phyloP scores from a whole-genome alignment of 73 alveolate genomes.

The Durusdinium trenchii region DNA sequence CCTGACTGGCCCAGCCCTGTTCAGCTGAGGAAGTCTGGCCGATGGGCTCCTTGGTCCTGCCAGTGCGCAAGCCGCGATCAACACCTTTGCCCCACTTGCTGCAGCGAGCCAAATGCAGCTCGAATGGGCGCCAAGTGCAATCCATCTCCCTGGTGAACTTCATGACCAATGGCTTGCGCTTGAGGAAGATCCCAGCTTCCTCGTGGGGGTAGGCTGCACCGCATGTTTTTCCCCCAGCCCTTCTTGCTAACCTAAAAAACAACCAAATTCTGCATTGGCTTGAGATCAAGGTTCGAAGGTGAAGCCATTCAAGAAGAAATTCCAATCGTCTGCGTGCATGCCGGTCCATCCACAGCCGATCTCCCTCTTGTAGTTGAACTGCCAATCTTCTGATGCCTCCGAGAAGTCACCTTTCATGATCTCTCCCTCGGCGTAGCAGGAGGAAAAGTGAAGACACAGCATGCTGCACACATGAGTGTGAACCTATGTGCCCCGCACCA shows the following conservation, averaged over 20 bases:
- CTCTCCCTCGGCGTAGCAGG: not conserved
- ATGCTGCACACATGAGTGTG: not conserved
- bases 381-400: not conserved
- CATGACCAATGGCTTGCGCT: not conserved
- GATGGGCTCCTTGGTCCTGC: slow-evolving; percentile 18
- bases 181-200: not conserved
- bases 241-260: not conserved
- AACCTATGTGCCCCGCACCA: not conserved
- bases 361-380: not conserved
- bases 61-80: not conserved
- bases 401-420: slow-evolving; percentile 4
- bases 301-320: slow-evolving; percentile 17
- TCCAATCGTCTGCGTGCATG: not conserved
- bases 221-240: not conserved
- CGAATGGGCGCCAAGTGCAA: not conserved
- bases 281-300: not conserved
- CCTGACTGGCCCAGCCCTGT: too few relatives aligned
- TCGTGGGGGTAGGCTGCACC: not conserved
- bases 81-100: not conserved
- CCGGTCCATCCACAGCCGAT: not conserved
- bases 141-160: slow-evolving; percentile 31
- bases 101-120: slow-evolving; percentile 32
- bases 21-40: too few relatives aligned
- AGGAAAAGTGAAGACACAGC: not conserved
- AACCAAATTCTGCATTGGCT: too few relatives aligned